Evolutionary conservation across 2,329 filamentous ascomycete species (phyloP).

Genomic region (Penicillium polonicum): DNA sequence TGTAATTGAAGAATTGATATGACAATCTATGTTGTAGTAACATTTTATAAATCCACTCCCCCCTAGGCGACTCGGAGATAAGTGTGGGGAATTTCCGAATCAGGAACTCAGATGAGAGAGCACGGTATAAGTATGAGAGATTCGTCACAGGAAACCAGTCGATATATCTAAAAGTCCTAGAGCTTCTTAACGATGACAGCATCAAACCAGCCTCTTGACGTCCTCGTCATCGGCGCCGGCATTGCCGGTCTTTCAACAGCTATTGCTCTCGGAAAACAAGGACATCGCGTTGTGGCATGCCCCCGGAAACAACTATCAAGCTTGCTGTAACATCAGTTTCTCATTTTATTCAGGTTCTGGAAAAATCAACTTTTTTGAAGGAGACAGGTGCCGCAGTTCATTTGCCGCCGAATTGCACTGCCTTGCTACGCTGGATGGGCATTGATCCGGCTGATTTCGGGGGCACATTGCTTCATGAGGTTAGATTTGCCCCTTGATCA

Average conservation of each 20-base stretch:
- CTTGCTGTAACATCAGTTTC: neutral
- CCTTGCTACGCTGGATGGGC: constrained; percentile 26
- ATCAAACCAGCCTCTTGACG: constrained; percentile 10
- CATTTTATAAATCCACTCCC: neutral
- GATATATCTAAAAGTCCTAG: neutral
- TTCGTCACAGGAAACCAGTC: neutral
- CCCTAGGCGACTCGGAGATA: neutral
- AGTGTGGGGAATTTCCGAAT: neutral
- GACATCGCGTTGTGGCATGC: constrained; percentile 35
- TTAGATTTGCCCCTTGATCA: neutral
- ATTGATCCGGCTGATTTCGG: constrained; percentile 24
- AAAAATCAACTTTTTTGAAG: constrained; percentile 27
- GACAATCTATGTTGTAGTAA: neutral
- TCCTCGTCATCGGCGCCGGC: constrained; percentile 35
- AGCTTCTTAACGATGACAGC: neutral
- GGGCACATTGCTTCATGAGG: constrained; percentile 26
- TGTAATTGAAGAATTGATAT: no score
- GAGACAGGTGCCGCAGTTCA: constrained; percentile 30
- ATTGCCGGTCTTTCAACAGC: constrained; percentile 36
- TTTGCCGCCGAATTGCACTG: constrained; percentile 30
- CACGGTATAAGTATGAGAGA: neutral
- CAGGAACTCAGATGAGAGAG: neutral
- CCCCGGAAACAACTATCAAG: neutral
- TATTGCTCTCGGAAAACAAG: constrained; percentile 34
- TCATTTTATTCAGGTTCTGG: constrained; percentile 25